Conservation (phyloP, 345 rosid genomes). For the Draba incana region DNA sequence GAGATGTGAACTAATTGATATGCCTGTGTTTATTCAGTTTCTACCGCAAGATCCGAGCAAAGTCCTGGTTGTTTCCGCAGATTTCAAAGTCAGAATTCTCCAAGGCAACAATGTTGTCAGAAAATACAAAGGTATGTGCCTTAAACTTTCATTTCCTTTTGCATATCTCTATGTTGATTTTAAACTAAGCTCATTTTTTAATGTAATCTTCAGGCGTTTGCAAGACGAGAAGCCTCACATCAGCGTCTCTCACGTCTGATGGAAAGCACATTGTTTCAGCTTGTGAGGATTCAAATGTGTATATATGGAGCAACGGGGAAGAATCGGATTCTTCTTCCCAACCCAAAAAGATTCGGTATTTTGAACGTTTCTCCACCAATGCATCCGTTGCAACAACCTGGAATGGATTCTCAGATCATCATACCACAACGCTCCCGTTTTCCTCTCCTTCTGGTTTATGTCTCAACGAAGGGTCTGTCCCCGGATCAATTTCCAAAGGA, state of each 20-base stretch:
- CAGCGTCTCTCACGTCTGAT: conserved; percentile 67
- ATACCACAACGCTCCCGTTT: conserved; percentile 46
- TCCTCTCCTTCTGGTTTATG: conserved; percentile 55
- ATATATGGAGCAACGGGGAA: conserved; percentile 64
- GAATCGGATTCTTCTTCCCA: conserved; percentile 38
- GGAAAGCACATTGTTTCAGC: conserved; percentile 84
- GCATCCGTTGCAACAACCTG: conserved; percentile 85
- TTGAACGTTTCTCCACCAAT: conserved; percentile 71
- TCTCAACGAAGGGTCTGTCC: conserved; percentile 54
- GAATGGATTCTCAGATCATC: conserved; percentile 53
- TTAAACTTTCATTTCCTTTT: neutral
- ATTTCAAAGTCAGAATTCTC: conserved; percentile 81
- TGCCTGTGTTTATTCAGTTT: conserved; percentile 48
- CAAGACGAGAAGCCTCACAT: conserved; percentile 58
- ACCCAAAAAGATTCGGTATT: conserved; percentile 57
- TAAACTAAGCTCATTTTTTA: conserved; percentile 5
- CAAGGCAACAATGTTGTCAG: conserved; percentile 66
- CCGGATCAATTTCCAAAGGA: conserved; percentile 54
- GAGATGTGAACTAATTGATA: conserved; percentile 6
- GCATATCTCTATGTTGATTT: neutral
- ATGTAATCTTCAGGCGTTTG: conserved; percentile 46
- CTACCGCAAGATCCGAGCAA: conserved; percentile 71
- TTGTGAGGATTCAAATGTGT: conserved; percentile 74
- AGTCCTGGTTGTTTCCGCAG: conserved; percentile 82
- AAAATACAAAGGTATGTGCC: conserved; percentile 63